These are phyloP conservation scores for Ceratorhiza oryzae-sativae DNA, from an alignment of 1,284 basidiomycete genomes.

Conservation along the genomic window DNA sequence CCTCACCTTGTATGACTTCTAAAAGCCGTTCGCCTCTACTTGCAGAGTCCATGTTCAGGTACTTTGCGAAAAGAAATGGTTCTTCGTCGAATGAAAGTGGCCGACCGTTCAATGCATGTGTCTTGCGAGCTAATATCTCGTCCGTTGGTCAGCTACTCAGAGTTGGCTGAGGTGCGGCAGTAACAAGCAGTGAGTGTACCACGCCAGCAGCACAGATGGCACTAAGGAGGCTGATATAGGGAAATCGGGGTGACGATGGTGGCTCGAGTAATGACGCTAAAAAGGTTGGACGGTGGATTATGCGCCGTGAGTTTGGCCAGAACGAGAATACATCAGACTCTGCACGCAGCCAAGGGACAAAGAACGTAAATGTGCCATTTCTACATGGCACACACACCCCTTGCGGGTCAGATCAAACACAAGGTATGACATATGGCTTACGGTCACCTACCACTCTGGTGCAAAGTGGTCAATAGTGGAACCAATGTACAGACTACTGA, in stretches of 20 bases:
- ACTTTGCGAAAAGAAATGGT: constrained; percentile 4
- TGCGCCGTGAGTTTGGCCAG: constrained; percentile 24
- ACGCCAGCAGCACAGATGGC: constrained; percentile 25
- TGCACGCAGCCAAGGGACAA: too few species aligned
- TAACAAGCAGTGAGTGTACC: constrained; percentile 6
- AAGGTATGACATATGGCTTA: too few species aligned
- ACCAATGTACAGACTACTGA: not conserved
- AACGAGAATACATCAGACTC: not conserved
- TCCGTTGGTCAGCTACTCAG: not conserved
- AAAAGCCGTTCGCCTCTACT: not conserved
- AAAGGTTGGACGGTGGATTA: constrained; percentile 25
- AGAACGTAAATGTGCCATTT: constrained; percentile 5
- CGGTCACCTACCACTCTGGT: constrained; percentile 30
- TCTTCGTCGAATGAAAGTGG: constrained; percentile 9
- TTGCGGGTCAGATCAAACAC: not conserved
- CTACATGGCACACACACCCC: not conserved
- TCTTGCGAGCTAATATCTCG: constrained; percentile 4
- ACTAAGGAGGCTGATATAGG: constrained; percentile 10
- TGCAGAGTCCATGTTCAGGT: not conserved
- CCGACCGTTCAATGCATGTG: not conserved
- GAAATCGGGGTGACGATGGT: constrained; percentile 27
- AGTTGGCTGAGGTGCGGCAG: constrained; percentile 2
- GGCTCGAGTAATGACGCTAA: constrained; percentile 3
- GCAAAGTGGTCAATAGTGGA: not conserved
- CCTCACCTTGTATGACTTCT: constrained; percentile 18